Evolutionary conservation across 202 grass and related monocot species (phyloP).

Genomic region (Setaria italica): DNA sequence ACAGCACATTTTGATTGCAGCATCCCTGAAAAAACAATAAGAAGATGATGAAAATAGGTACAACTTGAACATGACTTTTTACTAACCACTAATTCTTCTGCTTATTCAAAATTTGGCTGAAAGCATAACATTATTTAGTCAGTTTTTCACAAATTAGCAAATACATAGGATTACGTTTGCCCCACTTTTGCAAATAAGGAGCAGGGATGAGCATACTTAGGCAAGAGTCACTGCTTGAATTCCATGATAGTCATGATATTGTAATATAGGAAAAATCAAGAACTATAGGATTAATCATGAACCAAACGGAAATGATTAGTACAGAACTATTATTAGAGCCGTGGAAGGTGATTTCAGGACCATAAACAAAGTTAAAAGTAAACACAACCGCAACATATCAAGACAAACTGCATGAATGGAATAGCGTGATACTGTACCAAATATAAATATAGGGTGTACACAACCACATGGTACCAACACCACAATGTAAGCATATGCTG

Average conservation of each 20-base stretch:
- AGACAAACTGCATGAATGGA: background rate
- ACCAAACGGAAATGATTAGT: background rate
- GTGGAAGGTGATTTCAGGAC: background rate
- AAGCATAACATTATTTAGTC: background rate
- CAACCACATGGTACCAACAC: background rate
- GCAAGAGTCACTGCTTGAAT: background rate
- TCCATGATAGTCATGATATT: background rate
- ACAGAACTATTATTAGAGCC: background rate
- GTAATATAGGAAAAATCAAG: background rate
- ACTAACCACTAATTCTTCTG: background rate
- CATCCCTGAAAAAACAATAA: constrained; percentile 23
- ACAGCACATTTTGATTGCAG: background rate
- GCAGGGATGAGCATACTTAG: background rate
- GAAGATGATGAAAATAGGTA: background rate
- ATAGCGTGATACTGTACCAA: no score
- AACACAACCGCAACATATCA: background rate
- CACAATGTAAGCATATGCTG: background rate
- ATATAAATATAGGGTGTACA: background rate
- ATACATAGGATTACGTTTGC: background rate
- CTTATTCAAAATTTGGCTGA: background rate
- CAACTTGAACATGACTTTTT: background rate
- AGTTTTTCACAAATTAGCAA: background rate
- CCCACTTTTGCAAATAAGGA: background rate
- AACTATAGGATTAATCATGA: background rate
- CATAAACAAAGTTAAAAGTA: background rate